A percentile compares a stretch with the other conserved stretches of the same genome.
phyloP scores from a whole-genome alignment of 106 monocot species.

The Platanthera guangdongensis region DNA sequence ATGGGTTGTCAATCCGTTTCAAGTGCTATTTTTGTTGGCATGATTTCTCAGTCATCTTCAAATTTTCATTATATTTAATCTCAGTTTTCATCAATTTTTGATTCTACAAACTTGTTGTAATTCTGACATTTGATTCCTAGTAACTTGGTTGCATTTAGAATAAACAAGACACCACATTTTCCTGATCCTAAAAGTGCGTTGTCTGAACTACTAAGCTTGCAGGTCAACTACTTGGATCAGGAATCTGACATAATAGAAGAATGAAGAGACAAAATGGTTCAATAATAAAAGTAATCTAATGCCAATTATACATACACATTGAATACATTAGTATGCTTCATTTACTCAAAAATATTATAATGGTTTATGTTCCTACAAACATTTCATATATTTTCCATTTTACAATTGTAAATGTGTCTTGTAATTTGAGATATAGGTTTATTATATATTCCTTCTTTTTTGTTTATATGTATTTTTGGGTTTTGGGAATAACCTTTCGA shows the following conservation, averaged over 20 bases:
- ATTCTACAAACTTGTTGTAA: background rate
- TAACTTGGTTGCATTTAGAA: background rate
- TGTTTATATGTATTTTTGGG: background rate
- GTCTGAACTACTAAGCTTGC: background rate
- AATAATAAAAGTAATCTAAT: background rate
- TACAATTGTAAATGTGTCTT: background rate
- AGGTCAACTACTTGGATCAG: background rate
- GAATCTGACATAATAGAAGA: background rate
- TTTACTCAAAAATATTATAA: background rate
- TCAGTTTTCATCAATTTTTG: background rate
- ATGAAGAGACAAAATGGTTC: background rate
- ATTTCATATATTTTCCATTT: background rate
- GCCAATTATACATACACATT: background rate
- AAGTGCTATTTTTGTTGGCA: too few relatives aligned
- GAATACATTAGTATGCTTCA: background rate
- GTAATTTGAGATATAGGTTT: background rate
- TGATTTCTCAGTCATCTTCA: too few relatives aligned
- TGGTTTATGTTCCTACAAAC: background rate
- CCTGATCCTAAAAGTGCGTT: background rate
- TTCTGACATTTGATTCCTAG: background rate
- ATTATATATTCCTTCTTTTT: background rate
- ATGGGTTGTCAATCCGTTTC: too few relatives aligned
- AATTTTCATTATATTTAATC: background rate
- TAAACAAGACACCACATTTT: background rate
- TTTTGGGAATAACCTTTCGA: background rate